Evolutionary conservation across 2,329 filamentous ascomycete species (phyloP).

Genomic region (Talaromyces amestolkiae): DNA sequence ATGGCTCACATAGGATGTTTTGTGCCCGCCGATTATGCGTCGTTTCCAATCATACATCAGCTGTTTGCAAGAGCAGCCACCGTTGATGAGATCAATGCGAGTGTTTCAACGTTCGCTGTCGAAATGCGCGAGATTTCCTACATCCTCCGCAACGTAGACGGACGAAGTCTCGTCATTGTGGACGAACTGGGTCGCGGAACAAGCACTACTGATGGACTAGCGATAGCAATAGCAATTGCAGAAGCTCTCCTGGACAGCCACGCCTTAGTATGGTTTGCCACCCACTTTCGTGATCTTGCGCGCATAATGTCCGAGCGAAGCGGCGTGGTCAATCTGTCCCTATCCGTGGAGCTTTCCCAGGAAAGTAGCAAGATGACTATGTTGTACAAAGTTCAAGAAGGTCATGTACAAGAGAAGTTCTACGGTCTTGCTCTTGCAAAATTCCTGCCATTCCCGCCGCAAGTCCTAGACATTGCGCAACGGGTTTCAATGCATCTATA

Average conservation of each 20-base stretch:
- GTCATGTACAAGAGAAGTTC: conserved; percentile 66
- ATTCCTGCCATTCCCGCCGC: conserved; percentile 67
- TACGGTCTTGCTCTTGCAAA: conserved; percentile 84
- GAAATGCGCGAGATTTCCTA: conserved; percentile 97
- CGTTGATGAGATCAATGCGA: conserved; percentile 84
- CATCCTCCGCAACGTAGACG: conserved; percentile 79
- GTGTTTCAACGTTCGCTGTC: conserved; percentile 86
- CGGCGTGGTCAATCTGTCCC: conserved; percentile 79
- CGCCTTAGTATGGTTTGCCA: conserved; percentile 86
- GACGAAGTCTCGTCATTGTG: conserved; percentile 74
- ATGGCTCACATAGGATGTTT: conserved; percentile 95
- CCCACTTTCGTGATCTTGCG: conserved; percentile 83
- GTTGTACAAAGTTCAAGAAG: conserved; percentile 78
- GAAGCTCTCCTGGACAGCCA: conserved; percentile 79
- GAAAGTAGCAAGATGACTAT: conserved; percentile 69
- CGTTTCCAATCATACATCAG: conserved; percentile 74
- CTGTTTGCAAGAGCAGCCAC: conserved; percentile 85
- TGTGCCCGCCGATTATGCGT: conserved; percentile 80
- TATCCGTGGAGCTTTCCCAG: conserved; percentile 65
- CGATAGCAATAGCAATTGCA: conserved; percentile 85
- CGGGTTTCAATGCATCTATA: conserved; percentile 63
- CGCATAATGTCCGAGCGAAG: conserved; percentile 69
- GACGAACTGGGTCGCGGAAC: conserved; percentile 93
- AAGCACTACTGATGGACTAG: conserved; percentile 80
- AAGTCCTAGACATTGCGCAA: conserved; percentile 67